Evolutionary conservation across 139 green algal genomes (phyloP).

Genomic region (Volvox reticuliferus): DNA sequence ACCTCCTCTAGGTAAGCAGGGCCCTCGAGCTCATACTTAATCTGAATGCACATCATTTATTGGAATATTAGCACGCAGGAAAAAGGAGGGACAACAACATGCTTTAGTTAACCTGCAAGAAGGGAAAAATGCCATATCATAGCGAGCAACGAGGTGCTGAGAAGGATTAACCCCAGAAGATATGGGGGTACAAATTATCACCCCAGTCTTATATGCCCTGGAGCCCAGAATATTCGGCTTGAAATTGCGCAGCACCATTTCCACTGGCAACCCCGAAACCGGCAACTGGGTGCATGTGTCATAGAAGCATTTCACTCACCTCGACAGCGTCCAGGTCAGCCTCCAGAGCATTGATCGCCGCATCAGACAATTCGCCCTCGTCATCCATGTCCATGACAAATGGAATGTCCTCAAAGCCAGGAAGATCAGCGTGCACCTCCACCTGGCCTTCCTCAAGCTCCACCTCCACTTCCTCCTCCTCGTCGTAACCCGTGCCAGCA

Average conservation of each 20-base stretch:
- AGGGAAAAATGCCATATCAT: neutral
- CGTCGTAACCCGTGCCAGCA: neutral
- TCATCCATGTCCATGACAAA: constrained; percentile 58
- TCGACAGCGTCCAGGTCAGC: constrained; percentile 7
- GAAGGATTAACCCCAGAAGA: too few relatives aligned
- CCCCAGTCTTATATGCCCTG: neutral
- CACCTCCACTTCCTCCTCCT: constrained; percentile 44
- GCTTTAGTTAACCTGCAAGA: too few relatives aligned
- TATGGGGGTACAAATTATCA: neutral
- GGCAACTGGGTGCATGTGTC: too few relatives aligned
- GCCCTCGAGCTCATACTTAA: constrained; percentile 30
- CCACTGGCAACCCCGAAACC: too few relatives aligned
- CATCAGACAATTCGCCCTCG: constrained; percentile 45
- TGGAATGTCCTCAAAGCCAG: constrained; percentile 57
- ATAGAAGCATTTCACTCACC: neutral
- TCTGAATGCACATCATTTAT: neutral
- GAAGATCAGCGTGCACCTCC: constrained; percentile 34
- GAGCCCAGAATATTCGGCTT: too few relatives aligned
- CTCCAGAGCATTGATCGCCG: constrained; percentile 7
- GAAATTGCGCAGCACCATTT: too few relatives aligned
- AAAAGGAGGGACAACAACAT: neutral
- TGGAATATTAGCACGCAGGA: neutral
- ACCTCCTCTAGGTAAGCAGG: constrained; percentile 51
- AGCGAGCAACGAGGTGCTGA: neutral
- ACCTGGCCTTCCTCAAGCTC: constrained; percentile 53